Base-by-base conservation (phyloP, 139 green algal species). In the Tetradesmus lagerheimii region DNA sequence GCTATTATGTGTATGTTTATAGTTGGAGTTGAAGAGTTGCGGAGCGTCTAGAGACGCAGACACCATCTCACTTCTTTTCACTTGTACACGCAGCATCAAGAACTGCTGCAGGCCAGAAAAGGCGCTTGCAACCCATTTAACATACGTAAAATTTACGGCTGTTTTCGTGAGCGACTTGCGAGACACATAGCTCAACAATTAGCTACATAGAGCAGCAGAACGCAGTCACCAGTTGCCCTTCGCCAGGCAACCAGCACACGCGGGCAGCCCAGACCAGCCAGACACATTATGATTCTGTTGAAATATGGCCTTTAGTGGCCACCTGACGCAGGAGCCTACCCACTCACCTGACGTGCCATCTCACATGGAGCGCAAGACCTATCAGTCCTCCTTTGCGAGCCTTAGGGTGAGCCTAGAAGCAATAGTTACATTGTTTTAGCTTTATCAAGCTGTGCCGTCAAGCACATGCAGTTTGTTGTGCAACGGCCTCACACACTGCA, bases 281-380 rank as follows among this genome's bases (percentile, higher is more conserved):
- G 2, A 71, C 4, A 8, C 2, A 71, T 31, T n/a, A 71, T 31
- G 57, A 31, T 71, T 1, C 57, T 71, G 3, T n/a, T n/a, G 1
- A 71, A n/a, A 3, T 66, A 71, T 71, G 9, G 57, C 57, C 23
- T 71, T 31, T n/a, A 31, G 23, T n/a, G 57, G 57, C 18, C 2
- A 8, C 57, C 12, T 31, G 57, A 9, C n/a, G 20, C 23, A 71
- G 57, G 57, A 64, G 57, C 20, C 12, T 62, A 62, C 47, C 12
- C 57, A 71, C 57, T 71, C 57, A 71, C 57, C 57, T n/a, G 57
- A 71, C 57, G 57, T 71, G 20, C 57, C 57, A 85, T 50, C 79
- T 25, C 31, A 64, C 25, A 85, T 85, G 79, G 79, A 34, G 39
- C n/a, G 53, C 41, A 85, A 50, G 41, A 20, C 41, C 4, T 85